A percentile compares a stretch with the other conserved stretches of the same genome.
phyloP scores from a whole-genome alignment of 169 alveolate species.

The Plasmodium yoelii region DNA sequence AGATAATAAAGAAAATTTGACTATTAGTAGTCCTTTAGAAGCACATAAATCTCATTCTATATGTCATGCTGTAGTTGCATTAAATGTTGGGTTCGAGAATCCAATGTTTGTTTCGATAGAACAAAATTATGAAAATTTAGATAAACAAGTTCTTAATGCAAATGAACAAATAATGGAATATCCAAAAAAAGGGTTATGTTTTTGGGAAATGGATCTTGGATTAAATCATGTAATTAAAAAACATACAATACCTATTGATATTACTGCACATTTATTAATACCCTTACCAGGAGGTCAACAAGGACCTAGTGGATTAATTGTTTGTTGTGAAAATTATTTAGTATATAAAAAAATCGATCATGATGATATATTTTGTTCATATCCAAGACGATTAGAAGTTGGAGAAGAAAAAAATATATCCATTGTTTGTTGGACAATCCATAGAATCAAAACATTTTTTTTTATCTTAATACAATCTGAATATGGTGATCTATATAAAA shows the following conservation, averaged over 20 bases:
- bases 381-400: constrained; percentile 95
- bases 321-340: constrained; percentile 96
- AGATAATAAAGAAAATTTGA: constrained; percentile 93
- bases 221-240: constrained; percentile 98
- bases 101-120: constrained; percentile 98
- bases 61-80: constrained; percentile 94
- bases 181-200: constrained; percentile 90
- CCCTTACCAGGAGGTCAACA: constrained; percentile 96
- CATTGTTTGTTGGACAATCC: constrained; percentile 92
- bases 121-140: constrained; percentile 90
- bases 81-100: constrained; percentile 97
- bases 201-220: constrained; percentile 99
- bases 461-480: constrained; percentile 96
- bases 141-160: constrained; percentile 87
- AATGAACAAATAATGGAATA: constrained; percentile 81
- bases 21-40: constrained; percentile 97
- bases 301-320: constrained; percentile 98
- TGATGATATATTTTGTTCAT: constrained; percentile 92
- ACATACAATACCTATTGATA: constrained; percentile 86
- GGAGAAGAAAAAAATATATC: constrained; percentile 89
- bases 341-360: constrained; percentile 95
- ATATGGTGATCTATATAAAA: constrained; percentile 95
- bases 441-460: constrained; percentile 94
- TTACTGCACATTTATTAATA: constrained; percentile 93
- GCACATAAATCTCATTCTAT: constrained; percentile 96